Evolutionary conservation across 345 rosid genomes (phyloP).

Genomic region (Atalantia buxifolia): DNA sequence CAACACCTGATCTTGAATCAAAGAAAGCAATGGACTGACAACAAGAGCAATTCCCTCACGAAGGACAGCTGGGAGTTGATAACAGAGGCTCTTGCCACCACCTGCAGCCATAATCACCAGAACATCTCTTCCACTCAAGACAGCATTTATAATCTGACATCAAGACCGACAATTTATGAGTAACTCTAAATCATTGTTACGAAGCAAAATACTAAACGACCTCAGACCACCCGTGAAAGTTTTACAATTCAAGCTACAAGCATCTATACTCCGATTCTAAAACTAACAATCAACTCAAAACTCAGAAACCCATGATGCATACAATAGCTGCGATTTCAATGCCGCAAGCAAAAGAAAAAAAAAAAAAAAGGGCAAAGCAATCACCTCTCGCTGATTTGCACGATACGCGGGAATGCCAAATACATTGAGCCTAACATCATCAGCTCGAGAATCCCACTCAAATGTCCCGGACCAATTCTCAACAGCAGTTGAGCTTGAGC

Average conservation of each 20-base stretch:
- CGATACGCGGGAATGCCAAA: constrained; percentile 81
- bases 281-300: background rate
- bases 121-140: constrained; percentile 81
- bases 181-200: background rate
- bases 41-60: constrained; percentile 73
- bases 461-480: constrained; percentile 72
- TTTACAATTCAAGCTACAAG: background rate
- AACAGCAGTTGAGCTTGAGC: constrained; percentile 11
- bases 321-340: background rate
- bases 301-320: background rate
- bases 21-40: constrained; percentile 87
- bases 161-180: background rate
- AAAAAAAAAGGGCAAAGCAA: background rate
- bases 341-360: background rate
- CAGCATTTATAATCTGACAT: constrained; percentile 24
- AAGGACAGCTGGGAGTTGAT: constrained; percentile 89
- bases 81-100: constrained; percentile 97
- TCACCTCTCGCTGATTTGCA: constrained; percentile 83
- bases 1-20: constrained; percentile 94
- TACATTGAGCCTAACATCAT: constrained; percentile 64
- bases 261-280: background rate
- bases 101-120: constrained; percentile 98
- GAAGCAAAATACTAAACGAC: too few species aligned
- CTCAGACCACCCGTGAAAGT: background rate
- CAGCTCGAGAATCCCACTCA: constrained; percentile 85